Percentiles rank a stretch among this genome's conserved stretches.
These are phyloP conservation scores for Yamadazyma siamensis DNA, from an alignment of 1,139 yeast species.

Conservation along the genomic window DNA sequence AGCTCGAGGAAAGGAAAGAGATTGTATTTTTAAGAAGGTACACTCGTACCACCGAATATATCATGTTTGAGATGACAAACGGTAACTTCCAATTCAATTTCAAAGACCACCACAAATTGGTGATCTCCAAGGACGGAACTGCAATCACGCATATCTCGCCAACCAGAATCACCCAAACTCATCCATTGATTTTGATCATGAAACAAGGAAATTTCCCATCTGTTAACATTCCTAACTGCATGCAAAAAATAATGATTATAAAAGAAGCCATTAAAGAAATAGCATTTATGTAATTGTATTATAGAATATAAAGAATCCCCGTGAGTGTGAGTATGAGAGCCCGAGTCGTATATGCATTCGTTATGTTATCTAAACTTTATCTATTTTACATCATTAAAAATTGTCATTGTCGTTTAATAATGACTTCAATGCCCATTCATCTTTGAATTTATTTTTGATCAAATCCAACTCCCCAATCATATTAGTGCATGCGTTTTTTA, in stretches of 20 bases:
- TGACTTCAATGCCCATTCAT: conserved; percentile 91
- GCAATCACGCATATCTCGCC: conserved; percentile 82
- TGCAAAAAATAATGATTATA: conserved; percentile 33
- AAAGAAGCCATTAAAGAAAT: conserved; percentile 42
- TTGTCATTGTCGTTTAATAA: conserved; percentile 58
- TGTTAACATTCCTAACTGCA: conserved; percentile 50
- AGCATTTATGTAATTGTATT: conserved; percentile 27
- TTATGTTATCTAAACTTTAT: too few species aligned
- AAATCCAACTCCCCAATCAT: conserved; percentile 76
- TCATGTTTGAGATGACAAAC: conserved; percentile 91
- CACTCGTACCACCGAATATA: conserved; percentile 72
- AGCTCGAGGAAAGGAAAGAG: conserved; percentile 53
- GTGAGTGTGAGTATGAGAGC: conserved; percentile 2
- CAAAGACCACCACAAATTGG: conserved; percentile 88
- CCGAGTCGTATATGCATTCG: too few species aligned
- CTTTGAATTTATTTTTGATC: conserved; percentile 73
- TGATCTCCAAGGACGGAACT: conserved; percentile 72
- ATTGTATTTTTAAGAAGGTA: conserved; percentile 77
- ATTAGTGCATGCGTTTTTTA: conserved; percentile 82
- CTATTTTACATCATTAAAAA: conserved; percentile 5
- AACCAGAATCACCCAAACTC: conserved; percentile 67
- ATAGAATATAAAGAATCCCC: too few species aligned
- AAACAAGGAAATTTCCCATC: conserved; percentile 63
- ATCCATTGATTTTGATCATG: conserved; percentile 57
- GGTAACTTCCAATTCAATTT: conserved; percentile 93